Evolutionary conservation across 1,284 basidiomycete genomes (phyloP).

Genomic region (Puccinia triticina): DNA sequence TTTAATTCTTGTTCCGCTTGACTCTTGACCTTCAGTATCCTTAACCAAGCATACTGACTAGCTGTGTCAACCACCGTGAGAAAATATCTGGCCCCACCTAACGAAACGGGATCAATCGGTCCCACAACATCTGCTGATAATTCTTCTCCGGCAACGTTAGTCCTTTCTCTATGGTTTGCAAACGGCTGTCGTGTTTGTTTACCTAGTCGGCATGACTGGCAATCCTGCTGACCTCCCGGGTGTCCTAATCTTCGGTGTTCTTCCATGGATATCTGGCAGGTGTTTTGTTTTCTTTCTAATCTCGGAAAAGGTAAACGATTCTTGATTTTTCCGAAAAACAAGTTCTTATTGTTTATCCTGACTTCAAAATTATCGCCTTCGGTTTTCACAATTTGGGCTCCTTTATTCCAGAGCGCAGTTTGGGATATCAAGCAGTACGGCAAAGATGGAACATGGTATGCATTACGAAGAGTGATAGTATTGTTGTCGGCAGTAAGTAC

Average conservation of each 20-base stretch:
- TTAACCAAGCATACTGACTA: conserved; percentile 20
- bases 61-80: conserved; percentile 24
- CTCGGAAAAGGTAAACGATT: conserved; percentile 7
- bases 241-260: no score
- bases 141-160: conserved; percentile 18
- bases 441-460: no score
- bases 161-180: no score
- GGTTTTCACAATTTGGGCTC: conserved; percentile 3
- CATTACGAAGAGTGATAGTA: no score
- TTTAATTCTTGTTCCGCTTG: no score
- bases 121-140: conserved; percentile 41
- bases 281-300: background rate
- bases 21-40: conserved; percentile 4
- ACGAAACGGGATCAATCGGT: conserved; percentile 27
- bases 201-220: conserved; percentile 31
- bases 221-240: background rate
- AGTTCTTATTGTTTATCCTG: background rate
- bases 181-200: no score
- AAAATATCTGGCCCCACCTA: conserved; percentile 34
- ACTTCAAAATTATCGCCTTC: background rate
- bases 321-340: conserved; percentile 23
- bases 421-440: no score
- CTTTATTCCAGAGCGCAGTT: conserved; percentile 2
- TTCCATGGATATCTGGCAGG: background rate
- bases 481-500: no score